A percentile compares a stretch with the other conserved stretches of the same genome.
Evolutionary conservation across 2,329 filamentous ascomycete genomes (phyloP).

Genomic region (Clarireedia hainanense): DNA sequence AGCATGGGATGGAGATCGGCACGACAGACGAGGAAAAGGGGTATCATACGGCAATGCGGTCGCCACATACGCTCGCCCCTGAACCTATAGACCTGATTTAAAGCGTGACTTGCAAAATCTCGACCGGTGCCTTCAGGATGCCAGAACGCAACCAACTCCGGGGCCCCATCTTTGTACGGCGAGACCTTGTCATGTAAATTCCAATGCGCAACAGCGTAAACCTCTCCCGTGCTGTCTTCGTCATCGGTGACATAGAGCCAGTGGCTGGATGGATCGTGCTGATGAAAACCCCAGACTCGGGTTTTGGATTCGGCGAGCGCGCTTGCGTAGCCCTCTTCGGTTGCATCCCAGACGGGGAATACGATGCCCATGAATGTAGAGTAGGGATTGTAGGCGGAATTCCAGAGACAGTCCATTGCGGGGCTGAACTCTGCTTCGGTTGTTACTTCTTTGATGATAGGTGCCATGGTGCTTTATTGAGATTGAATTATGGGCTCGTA

Average conservation of each 20-base stretch:
- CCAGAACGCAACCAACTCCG: not conserved
- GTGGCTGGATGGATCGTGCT: not conserved
- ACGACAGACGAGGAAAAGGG: too few species aligned
- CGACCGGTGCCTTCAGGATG: not conserved
- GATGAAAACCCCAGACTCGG: not conserved
- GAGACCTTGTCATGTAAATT: not conserved
- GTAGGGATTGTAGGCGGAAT: not conserved
- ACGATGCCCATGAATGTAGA: not conserved
- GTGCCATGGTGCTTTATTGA: not conserved
- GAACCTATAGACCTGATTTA: not conserved
- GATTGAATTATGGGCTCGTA: not conserved
- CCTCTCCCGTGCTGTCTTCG: not conserved
- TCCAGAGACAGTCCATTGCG: not conserved
- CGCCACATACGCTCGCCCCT: not conserved
- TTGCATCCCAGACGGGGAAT: not conserved
- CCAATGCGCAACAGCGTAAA: not conserved
- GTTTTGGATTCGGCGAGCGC: not conserved
- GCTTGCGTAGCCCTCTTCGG: not conserved
- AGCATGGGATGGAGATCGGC: too few species aligned
- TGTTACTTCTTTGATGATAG: not conserved
- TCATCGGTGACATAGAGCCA: not conserved
- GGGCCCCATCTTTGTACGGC: not conserved
- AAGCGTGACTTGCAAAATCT: not conserved
- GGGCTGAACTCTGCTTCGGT: not conserved
- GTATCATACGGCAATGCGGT: not conserved